phyloP scores from a whole-genome alignment of 306 rosid genomes.

The Lupinus albus region DNA sequence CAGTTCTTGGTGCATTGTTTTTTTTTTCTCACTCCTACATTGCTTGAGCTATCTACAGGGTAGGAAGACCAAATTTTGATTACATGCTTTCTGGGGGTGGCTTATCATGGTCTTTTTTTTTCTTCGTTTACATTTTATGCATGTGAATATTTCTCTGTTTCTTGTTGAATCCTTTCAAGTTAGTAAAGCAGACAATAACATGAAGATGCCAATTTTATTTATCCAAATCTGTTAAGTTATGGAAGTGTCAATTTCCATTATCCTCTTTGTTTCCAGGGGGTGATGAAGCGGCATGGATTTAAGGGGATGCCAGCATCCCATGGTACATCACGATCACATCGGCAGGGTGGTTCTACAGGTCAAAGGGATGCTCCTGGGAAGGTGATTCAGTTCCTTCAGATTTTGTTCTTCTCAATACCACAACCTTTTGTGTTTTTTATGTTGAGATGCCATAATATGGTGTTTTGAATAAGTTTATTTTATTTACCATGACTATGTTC shows the following conservation, averaged over 20 bases:
- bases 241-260: conserved; percentile 18
- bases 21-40: neutral
- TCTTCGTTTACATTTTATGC: conserved; percentile 11
- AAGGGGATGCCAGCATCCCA: conserved; percentile 75
- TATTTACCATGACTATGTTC: conserved; percentile 16
- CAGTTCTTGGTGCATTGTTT: neutral
- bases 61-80: neutral
- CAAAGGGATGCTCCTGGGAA: conserved; percentile 71
- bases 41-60: conserved; percentile 9
- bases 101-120: conserved; percentile 4
- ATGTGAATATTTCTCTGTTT: conserved; percentile 1
- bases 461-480: conserved; percentile 16
- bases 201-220: conserved; percentile 1
- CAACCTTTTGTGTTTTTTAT: conserved; percentile 30
- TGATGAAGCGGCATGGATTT: conserved; percentile 58
- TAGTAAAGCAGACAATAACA: neutral
- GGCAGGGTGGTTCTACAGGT: conserved; percentile 76
- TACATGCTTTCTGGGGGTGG: conserved; percentile 21
- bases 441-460: conserved; percentile 1
- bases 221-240: neutral
- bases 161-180: conserved; percentile 18
- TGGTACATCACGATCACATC: conserved; percentile 70
- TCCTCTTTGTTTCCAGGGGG: conserved; percentile 63
- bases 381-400: conserved; percentile 49
- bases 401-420: conserved; percentile 4